A percentile compares a stretch with the other conserved stretches of the same genome.
phyloP scores from a whole-genome alignment of 306 rosid species.

The Dalbergia cultrata region DNA sequence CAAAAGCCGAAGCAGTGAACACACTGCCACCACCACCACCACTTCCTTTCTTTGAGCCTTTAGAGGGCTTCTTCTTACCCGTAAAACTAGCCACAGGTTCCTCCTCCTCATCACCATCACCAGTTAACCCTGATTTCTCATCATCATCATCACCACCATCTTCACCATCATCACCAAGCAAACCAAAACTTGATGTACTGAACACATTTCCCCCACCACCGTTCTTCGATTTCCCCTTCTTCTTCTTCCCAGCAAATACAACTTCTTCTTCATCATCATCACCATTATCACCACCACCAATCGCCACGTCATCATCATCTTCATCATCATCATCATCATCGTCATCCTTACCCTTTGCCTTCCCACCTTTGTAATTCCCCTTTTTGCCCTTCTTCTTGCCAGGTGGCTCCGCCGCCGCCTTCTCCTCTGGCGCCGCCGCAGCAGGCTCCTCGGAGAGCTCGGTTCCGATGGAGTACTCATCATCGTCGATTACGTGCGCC shows the following conservation, averaged over 20 bases:
- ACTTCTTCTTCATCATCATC: slow-evolving; percentile 60
- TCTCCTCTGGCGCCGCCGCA: slow-evolving; percentile 55
- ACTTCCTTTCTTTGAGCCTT: slow-evolving; percentile 59
- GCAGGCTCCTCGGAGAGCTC: slow-evolving; percentile 72
- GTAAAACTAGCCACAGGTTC: slow-evolving; percentile 57
- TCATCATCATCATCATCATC: slow-evolving; percentile 54
- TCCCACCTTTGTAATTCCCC: slow-evolving; percentile 60
- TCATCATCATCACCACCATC: slow-evolving; percentile 54
- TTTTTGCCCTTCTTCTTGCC: slow-evolving; percentile 89
- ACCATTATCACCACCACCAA: slow-evolving; percentile 39
- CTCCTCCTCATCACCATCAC: slow-evolving; percentile 53
- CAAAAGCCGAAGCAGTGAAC: slow-evolving; percentile 62
- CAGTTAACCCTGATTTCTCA: slow-evolving; percentile 50
- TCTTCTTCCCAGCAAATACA: slow-evolving; percentile 82
- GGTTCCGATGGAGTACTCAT: slow-evolving; percentile 76
- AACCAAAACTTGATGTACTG: slow-evolving; percentile 61
- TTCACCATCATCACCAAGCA: slow-evolving; percentile 68
- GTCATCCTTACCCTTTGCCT: slow-evolving; percentile 43
- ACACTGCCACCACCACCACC: slow-evolving; percentile 62
- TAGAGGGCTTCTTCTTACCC: slow-evolving; percentile 75
- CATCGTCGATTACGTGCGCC: slow-evolving; percentile 71
- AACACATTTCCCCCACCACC: slow-evolving; percentile 67
- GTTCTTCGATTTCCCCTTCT: slow-evolving; percentile 80
- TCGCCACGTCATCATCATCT: slow-evolving; percentile 47
- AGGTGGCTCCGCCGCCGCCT: slow-evolving; percentile 34